A percentile compares a stretch with the other conserved stretches of the same genome.
Evolutionary conservation across 768 basidiomycete genomes (phyloP).

Genomic region (Mycena olivaceomarginata): DNA sequence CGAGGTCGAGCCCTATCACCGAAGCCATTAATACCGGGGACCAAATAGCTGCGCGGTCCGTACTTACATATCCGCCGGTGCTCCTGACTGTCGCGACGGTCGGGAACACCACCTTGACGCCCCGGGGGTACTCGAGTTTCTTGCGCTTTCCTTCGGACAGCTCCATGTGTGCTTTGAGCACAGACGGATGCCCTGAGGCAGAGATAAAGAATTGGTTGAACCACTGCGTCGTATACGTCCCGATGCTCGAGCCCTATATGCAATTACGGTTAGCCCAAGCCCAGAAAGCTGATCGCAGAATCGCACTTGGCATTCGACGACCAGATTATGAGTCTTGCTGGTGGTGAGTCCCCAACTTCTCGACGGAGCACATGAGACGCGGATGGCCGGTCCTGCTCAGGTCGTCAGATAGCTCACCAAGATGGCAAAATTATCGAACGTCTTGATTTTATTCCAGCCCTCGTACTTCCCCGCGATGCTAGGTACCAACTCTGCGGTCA

Average conservation of each 20-base stretch:
- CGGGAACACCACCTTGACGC: conserved; percentile 86
- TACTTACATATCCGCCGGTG: conserved; percentile 76
- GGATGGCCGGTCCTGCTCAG: conserved; percentile 78
- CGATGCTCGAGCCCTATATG: conserved; percentile 89
- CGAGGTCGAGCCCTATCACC: conserved; percentile 85
- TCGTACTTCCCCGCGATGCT: conserved; percentile 93
- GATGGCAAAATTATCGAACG: conserved; percentile 52
- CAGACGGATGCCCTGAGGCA: conserved; percentile 74
- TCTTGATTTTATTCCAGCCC: conserved; percentile 79
- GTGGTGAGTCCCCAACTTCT: conserved; percentile 76
- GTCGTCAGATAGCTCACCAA: conserved; percentile 15
- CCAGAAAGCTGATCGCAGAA: conserved; percentile 22
- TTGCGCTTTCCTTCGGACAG: conserved; percentile 73
- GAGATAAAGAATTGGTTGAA: conserved; percentile 89
- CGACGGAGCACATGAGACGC: conserved; percentile 83
- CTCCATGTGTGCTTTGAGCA: conserved; percentile 83
- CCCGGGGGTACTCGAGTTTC: conserved; percentile 75
- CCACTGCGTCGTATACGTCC: conserved; percentile 88
- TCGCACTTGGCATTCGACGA: conserved; percentile 88
- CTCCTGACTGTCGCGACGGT: conserved; percentile 79
- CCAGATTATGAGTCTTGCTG: conserved; percentile 71
- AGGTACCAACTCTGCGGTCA: conserved; percentile 83
- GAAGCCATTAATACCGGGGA: conserved; percentile 22
- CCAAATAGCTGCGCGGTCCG: not conserved
- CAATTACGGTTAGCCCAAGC: not conserved